These are phyloP conservation scores for Discostella stelligera DNA, from an alignment of 352 stramenopile genomes.

Conservation along the genomic window DNA sequence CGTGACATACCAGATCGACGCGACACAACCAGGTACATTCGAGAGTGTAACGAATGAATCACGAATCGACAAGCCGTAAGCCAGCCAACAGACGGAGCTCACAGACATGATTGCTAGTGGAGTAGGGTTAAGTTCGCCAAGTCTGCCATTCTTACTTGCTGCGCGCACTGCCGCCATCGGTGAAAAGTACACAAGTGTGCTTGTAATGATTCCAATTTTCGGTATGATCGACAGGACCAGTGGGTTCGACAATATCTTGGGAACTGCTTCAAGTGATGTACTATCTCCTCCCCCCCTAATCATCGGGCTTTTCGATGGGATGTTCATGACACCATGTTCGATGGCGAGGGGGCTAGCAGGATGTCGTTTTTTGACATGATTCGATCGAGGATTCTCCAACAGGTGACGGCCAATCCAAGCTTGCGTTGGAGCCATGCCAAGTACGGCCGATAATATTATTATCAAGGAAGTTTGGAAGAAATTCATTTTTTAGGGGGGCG, in stretches of 20 bases:
- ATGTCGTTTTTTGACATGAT: neutral
- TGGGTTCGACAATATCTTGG: conserved; percentile 12
- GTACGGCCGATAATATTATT: neutral
- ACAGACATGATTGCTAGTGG: conserved; percentile 53
- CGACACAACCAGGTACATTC: conserved; percentile 46
- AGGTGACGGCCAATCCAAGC: conserved; percentile 9
- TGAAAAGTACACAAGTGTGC: conserved; percentile 51
- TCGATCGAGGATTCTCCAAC: neutral
- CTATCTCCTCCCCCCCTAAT: conserved; percentile 7
- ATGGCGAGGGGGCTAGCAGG: neutral
- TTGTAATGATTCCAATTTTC: conserved; percentile 48
- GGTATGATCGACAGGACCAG: conserved; percentile 34
- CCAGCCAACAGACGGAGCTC: conserved; percentile 47
- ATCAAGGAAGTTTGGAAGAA: neutral
- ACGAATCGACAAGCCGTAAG: conserved; percentile 45
- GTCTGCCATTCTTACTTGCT: conserved; percentile 16
- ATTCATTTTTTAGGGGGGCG: too few relatives aligned
- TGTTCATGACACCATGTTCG: neutral
- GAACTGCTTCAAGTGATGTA: neutral
- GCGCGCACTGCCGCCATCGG: conserved; percentile 32
- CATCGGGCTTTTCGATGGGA: conserved; percentile 2
- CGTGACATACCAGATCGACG: conserved; percentile 47
- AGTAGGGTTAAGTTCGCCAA: conserved; percentile 39
- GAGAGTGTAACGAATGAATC: conserved; percentile 52
- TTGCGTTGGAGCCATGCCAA: neutral